Evolutionary conservation across 2,329 filamentous ascomycete species (phyloP).

Genomic region (Exophiala mesophila): DNA sequence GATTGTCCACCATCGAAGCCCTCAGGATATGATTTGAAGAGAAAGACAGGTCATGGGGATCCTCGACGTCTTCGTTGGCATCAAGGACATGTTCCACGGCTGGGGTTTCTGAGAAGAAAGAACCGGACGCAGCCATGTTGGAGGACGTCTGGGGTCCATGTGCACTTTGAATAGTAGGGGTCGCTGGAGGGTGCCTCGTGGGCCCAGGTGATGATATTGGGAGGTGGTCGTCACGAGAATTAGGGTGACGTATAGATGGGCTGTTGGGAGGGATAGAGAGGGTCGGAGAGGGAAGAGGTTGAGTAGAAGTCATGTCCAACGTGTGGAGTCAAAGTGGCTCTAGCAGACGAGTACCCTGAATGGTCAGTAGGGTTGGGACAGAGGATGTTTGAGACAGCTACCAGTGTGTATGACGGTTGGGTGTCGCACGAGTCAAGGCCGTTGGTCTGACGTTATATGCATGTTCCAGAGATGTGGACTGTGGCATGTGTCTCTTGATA

Average conservation of each 20-base stretch:
- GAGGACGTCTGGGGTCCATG: slow-evolving; percentile 4
- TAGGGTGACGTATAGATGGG: not conserved
- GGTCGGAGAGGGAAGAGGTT: not conserved
- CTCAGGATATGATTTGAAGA: slow-evolving; percentile 71
- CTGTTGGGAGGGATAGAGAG: not conserved
- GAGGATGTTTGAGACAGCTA: slow-evolving; percentile 18
- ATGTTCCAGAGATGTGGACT: too few relatives aligned
- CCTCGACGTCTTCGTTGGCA: slow-evolving; percentile 36
- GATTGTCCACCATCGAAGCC: slow-evolving; percentile 90
- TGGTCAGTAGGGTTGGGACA: not conserved
- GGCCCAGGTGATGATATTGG: slow-evolving; percentile 6
- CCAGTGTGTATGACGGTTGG: slow-evolving; percentile 4
- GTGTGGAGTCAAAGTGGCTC: too few relatives aligned
- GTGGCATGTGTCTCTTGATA: too few relatives aligned
- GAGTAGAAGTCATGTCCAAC: not conserved
- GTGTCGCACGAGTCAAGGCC: slow-evolving; percentile 20
- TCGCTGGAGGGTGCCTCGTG: slow-evolving; percentile 1
- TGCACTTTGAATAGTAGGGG: slow-evolving; percentile 7
- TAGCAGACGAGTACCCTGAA: too few relatives aligned
- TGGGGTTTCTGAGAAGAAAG: slow-evolving; percentile 17
- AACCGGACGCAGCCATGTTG: slow-evolving; percentile 14
- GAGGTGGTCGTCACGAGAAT: not conserved
- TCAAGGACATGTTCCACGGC: slow-evolving; percentile 6
- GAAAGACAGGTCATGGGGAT: slow-evolving; percentile 83
- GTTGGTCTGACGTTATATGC: slow-evolving; percentile 7